Evolutionary conservation across 768 basidiomycete species (phyloP).

Genomic region (Lactarius evosmus): DNA sequence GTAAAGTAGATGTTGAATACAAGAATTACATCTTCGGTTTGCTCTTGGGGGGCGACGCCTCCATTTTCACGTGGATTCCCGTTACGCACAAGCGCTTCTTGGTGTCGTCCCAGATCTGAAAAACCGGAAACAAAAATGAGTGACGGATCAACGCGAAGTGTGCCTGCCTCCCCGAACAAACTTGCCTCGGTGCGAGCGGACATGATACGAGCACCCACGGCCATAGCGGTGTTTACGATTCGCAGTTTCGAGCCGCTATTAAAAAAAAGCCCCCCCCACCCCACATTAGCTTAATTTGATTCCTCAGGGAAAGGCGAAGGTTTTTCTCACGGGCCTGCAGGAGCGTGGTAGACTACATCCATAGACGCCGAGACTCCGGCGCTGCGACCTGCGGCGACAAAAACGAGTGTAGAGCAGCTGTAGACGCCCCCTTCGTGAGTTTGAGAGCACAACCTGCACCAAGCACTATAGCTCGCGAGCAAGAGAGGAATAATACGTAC

Average conservation of each 20-base stretch:
- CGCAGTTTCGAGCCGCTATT: slow-evolving; percentile 28
- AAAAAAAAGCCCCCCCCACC: too few species aligned
- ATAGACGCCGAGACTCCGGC: slow-evolving; percentile 27
- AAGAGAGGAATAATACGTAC: slow-evolving; percentile 11
- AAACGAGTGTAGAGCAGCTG: slow-evolving; percentile 29
- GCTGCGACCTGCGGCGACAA: slow-evolving; percentile 11
- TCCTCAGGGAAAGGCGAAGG: background rate
- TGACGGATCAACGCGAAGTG: background rate
- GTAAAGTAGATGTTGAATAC: background rate
- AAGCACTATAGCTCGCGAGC: background rate
- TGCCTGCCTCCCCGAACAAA: background rate
- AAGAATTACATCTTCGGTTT: slow-evolving; percentile 17
- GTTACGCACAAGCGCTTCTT: slow-evolving; percentile 26
- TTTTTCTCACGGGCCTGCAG: slow-evolving; percentile 26
- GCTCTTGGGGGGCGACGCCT: slow-evolving; percentile 21
- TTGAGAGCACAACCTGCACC: background rate
- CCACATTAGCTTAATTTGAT: background rate
- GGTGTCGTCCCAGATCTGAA: slow-evolving; percentile 31
- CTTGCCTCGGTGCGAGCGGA: slow-evolving; percentile 29
- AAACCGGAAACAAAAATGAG: background rate
- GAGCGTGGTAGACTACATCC: slow-evolving; percentile 29
- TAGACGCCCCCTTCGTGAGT: background rate
- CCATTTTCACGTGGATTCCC: slow-evolving; percentile 29
- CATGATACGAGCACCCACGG: slow-evolving; percentile 30
- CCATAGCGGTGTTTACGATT: slow-evolving; percentile 30